phyloP scores from a whole-genome alignment of 2,329 filamentous ascomycete genomes.

The Diaporthe australafricana region DNA sequence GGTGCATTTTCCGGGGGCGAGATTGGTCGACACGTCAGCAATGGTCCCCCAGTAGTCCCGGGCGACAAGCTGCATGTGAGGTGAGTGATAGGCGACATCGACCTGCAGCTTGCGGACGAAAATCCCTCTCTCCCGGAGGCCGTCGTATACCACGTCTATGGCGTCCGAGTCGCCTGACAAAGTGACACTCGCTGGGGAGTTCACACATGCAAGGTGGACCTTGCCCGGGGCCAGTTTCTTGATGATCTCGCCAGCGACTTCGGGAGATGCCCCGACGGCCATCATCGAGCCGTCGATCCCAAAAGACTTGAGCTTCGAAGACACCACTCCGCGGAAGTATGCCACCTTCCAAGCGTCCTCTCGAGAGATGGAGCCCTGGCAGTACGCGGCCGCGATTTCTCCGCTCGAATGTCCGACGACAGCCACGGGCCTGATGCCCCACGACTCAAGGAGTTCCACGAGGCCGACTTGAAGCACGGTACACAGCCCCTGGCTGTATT shows the following conservation, averaged over 20 bases:
- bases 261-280: slow-evolving; percentile 33
- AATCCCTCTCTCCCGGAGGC: slow-evolving; percentile 36
- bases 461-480: slow-evolving; percentile 54
- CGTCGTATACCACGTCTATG: slow-evolving; percentile 39
- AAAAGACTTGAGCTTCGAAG: neutral
- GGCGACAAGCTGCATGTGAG: slow-evolving; percentile 12
- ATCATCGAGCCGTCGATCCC: slow-evolving; percentile 37
- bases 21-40: neutral
- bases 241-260: slow-evolving; percentile 29
- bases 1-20: neutral
- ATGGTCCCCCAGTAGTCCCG: neutral
- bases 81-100: slow-evolving; percentile 5
- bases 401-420: slow-evolving; percentile 46
- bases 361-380: slow-evolving; percentile 1
- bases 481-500: slow-evolving; percentile 42
- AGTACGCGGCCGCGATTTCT: slow-evolving; percentile 30
- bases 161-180: slow-evolving; percentile 46
- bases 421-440: slow-evolving; percentile 40
- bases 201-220: slow-evolving; percentile 39
- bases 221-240: slow-evolving; percentile 34
- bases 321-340: slow-evolving; percentile 44
- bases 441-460: slow-evolving; percentile 46
- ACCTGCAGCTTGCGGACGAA: slow-evolving; percentile 43
- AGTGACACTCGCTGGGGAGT: slow-evolving; percentile 44
- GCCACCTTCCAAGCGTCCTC: slow-evolving; percentile 45